A percentile compares a stretch with the other conserved stretches of the same genome.
Conservation (phyloP, 2,329 filamentous ascomycete species). For the Aspergillus thermomutatus region DNA sequence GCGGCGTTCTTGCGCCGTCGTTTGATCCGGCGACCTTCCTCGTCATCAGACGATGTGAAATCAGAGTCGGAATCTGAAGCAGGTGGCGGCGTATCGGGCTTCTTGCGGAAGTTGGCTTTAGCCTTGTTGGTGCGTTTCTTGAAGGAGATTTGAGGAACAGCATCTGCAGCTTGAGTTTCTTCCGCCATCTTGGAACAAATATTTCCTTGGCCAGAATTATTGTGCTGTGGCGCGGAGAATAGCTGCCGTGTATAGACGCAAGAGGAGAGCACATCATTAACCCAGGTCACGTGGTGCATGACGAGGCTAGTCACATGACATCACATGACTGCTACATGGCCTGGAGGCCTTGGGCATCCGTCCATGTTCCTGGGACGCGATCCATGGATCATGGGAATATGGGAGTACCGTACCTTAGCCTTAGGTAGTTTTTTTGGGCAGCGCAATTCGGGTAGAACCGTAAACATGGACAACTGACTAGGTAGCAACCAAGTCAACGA, state of each 20-base stretch:
- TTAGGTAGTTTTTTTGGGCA: too few species aligned
- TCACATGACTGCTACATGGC: background rate
- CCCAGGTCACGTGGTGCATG: background rate
- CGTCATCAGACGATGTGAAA: conserved; percentile 72
- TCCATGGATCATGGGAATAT: background rate
- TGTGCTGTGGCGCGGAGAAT: background rate
- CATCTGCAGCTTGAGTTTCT: conserved; percentile 17
- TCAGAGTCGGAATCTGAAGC: conserved; percentile 55
- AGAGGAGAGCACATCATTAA: background rate
- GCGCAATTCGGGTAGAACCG: background rate
- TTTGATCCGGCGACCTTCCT: conserved; percentile 74
- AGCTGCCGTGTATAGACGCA: background rate
- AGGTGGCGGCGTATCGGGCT: conserved; percentile 72
- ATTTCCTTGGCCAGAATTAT: background rate
- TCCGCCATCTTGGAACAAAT: conserved; percentile 26
- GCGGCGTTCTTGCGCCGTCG: conserved; percentile 67
- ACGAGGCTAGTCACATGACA: background rate
- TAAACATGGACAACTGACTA: background rate
- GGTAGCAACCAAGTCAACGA: background rate
- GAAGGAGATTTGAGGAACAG: conserved; percentile 53
- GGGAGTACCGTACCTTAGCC: too few species aligned
- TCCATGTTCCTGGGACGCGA: background rate
- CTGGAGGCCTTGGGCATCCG: background rate
- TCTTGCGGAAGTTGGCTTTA: conserved; percentile 76
- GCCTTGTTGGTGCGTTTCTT: conserved; percentile 79